A percentile compares a stretch with the other conserved stretches of the same genome.
phyloP scores from a whole-genome alignment of 345 rosid species.

The Eucalyptus melliodora region DNA sequence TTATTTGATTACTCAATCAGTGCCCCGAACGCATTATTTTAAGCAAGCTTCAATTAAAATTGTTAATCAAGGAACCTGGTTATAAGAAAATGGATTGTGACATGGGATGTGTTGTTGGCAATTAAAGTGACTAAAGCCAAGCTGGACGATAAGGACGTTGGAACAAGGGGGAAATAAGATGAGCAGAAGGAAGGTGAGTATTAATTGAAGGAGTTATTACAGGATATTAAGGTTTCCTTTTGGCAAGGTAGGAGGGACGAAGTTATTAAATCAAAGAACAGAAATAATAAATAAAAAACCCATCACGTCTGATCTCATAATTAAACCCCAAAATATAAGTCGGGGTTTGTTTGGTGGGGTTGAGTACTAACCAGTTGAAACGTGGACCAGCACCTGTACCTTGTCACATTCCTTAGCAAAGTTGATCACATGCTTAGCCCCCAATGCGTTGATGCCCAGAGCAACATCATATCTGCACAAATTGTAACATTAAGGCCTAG shows the following conservation, averaged over 20 bases:
- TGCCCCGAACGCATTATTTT: not conserved
- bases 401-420: constrained; percentile 38
- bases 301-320: not conserved
- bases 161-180: not conserved
- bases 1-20: not conserved
- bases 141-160: not conserved
- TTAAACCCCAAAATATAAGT: not conserved
- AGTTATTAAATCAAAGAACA: not conserved
- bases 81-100: not conserved
- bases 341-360: not conserved
- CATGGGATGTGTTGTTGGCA: not conserved
- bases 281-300: not conserved
- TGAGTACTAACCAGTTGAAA: constrained; percentile 46
- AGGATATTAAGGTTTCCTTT: not conserved
- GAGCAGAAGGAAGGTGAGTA: not conserved
- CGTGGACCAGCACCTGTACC: constrained; percentile 26
- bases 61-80: not conserved
- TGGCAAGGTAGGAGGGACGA: not conserved
- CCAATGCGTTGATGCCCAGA: constrained; percentile 36
- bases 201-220: not conserved
- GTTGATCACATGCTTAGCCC: constrained; percentile 28
- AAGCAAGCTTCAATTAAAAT: not conserved
- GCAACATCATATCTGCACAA: constrained; percentile 48
- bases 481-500: not conserved
- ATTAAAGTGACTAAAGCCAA: not conserved